These are phyloP conservation scores for Thozetella sp. DNA, from an alignment of 495 filamentous ascomycete genomes.

Conservation along the genomic window DNA sequence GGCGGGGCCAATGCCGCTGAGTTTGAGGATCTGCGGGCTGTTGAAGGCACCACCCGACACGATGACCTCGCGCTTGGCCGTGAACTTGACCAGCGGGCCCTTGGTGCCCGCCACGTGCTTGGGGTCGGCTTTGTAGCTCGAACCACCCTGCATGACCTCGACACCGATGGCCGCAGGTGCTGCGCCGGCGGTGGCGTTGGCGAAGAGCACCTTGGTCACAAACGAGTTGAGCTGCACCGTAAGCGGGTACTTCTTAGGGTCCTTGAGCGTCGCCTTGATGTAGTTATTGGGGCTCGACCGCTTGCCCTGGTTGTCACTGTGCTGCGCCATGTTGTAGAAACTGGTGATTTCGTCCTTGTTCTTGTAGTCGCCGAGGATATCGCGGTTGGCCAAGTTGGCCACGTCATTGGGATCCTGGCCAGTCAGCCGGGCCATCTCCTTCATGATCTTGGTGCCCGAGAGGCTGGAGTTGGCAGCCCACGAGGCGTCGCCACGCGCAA, in stretches of 20 bases:
- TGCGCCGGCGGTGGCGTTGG: conserved; percentile 7
- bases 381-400: conserved; percentile 18
- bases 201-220: conserved; percentile 36
- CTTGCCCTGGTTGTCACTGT: conserved; percentile 19
- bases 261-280: conserved; percentile 28
- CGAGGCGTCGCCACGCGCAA: conserved; percentile 14
- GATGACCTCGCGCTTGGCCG: conserved; percentile 48
- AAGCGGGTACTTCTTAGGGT: conserved; percentile 31
- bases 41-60: conserved; percentile 57
- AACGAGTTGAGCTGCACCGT: conserved; percentile 33
- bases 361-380: conserved; percentile 26
- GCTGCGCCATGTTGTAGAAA: conserved; percentile 30
- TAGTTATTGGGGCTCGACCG: conserved; percentile 36
- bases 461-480: conserved; percentile 6
- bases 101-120: conserved; percentile 23
- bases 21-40: conserved; percentile 57
- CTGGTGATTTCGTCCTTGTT: conserved; percentile 25
- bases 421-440: conserved; percentile 6
- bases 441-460: conserved; percentile 3
- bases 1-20: conserved; percentile 54
- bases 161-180: conserved; percentile 28
- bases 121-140: conserved; percentile 41
- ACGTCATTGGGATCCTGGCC: conserved; percentile 14
- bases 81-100: conserved; percentile 16
- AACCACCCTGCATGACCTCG: conserved; percentile 32